Evolutionary conservation across 192 early-diverging fungal species (phyloP).

Genomic region (Spinellus fusiger): DNA sequence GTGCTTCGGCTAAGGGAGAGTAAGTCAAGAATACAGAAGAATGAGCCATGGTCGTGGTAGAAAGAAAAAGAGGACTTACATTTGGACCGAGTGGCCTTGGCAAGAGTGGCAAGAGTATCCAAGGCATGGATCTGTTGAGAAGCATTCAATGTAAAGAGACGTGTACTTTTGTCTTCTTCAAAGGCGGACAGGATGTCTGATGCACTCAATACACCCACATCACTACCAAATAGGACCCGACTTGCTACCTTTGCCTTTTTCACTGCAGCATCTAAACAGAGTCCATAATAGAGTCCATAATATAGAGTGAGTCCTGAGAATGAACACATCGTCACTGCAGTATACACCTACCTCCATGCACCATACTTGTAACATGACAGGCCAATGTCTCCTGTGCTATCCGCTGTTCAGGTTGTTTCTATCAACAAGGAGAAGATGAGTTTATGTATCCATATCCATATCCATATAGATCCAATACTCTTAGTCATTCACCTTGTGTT

Average conservation of each 20-base stretch:
- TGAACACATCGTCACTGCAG: background rate
- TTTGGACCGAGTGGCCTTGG: constrained; percentile 64
- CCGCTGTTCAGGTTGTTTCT: too few relatives aligned
- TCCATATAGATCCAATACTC: too few relatives aligned
- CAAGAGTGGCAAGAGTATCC: constrained; percentile 51
- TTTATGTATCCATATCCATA: background rate
- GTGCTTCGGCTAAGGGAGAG: constrained; percentile 59
- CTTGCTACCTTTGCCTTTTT: constrained; percentile 65
- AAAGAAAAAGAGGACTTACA: constrained; percentile 35
- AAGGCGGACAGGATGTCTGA: constrained; percentile 71
- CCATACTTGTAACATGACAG: too few relatives aligned
- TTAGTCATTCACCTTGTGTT: constrained; percentile 53
- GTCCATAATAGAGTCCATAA: too few relatives aligned
- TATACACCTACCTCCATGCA: too few relatives aligned
- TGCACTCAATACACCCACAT: constrained; percentile 35
- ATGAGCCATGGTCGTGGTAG: background rate
- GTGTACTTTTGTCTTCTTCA: constrained; percentile 51
- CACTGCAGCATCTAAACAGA: constrained; percentile 45
- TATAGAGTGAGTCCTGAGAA: background rate
- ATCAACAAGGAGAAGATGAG: background rate
- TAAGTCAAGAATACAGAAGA: background rate
- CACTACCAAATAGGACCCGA: constrained; percentile 66
- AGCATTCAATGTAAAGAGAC: constrained; percentile 32
- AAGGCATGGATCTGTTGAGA: constrained; percentile 43
- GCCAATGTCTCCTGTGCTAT: too few relatives aligned